A percentile compares a stretch with the other conserved stretches of the same genome.
Conservation (phyloP, 164 flowering plant species). For the Kingdonia uniflora region DNA sequence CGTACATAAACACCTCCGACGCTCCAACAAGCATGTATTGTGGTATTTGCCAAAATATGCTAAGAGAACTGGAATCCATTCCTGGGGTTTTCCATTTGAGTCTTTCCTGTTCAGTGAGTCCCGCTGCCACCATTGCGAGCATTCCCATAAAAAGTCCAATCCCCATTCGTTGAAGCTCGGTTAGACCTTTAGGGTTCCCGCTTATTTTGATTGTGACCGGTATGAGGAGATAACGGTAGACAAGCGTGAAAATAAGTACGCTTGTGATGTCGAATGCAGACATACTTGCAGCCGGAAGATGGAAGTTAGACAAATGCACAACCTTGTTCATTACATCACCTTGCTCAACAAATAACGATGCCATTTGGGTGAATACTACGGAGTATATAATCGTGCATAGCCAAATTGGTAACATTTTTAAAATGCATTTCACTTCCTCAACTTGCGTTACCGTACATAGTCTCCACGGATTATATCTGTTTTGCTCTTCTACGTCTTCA, state of each 20-base stretch:
- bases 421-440: constrained; percentile 78
- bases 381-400: constrained; percentile 89
- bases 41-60: constrained; percentile 55
- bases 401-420: constrained; percentile 78
- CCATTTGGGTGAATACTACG: constrained; percentile 91
- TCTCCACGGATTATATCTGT: constrained; percentile 41
- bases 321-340: constrained; percentile 56
- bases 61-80: constrained; percentile 28
- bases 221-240: constrained; percentile 47
- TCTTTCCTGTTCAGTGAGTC: constrained; percentile 33
- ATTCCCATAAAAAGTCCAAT: constrained; percentile 41
- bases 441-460: constrained; percentile 91
- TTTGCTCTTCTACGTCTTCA: constrained; percentile 17
- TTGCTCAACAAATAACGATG: constrained; percentile 90
- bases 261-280: constrained; percentile 74
- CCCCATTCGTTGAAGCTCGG: constrained; percentile 65
- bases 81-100: constrained; percentile 19
- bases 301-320: no score
- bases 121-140: constrained; percentile 62
- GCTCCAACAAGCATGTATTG: constrained; percentile 72
- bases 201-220: constrained; percentile 40
- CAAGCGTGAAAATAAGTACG: constrained; percentile 49
- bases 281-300: constrained; percentile 62
- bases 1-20: constrained; percentile 57
- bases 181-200: constrained; percentile 46